Conservation (phyloP, 768 basidiomycete species). For the Mycena pura region DNA sequence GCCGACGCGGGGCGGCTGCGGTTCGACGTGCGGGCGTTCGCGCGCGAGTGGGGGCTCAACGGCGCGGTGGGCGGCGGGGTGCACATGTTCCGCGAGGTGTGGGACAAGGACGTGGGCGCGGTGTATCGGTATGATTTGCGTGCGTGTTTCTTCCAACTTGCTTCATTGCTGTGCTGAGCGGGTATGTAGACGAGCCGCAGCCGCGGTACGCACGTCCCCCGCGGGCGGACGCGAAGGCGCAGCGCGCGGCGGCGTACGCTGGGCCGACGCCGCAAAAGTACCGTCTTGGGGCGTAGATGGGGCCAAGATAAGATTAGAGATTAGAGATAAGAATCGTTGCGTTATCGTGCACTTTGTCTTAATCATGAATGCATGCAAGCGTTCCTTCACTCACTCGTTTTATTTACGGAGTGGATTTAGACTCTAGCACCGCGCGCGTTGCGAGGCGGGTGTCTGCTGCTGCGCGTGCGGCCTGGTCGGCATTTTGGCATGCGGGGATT, state of each 20-base stretch:
- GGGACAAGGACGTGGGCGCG: conserved; percentile 66
- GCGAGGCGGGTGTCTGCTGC: too few relatives aligned
- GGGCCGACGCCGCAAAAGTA: conserved; percentile 17
- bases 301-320: not conserved
- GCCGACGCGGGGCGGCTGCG: conserved; percentile 53
- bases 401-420: too few relatives aligned
- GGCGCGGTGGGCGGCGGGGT: conserved; percentile 68
- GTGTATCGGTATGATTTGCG: conserved; percentile 74
- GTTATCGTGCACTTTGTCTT: not conserved
- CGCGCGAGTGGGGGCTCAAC: conserved; percentile 58
- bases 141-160: conserved; percentile 48
- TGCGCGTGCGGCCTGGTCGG: too few relatives aligned
- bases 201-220: conserved; percentile 21
- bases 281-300: not conserved
- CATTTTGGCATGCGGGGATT: too few relatives aligned
- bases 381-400: too few relatives aligned
- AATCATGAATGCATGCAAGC: too few relatives aligned
- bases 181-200: conserved; percentile 36
- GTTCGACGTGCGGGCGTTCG: conserved; percentile 75
- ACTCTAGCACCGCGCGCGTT: too few relatives aligned
- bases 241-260: conserved; percentile 9
- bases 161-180: conserved; percentile 1
- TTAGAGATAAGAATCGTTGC: not conserved
- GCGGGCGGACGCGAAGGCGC: conserved; percentile 29
- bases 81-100: conserved; percentile 85